Evolutionary conservation across 306 rosid genomes (phyloP).

Genomic region (Styphnolobium japonicum): DNA sequence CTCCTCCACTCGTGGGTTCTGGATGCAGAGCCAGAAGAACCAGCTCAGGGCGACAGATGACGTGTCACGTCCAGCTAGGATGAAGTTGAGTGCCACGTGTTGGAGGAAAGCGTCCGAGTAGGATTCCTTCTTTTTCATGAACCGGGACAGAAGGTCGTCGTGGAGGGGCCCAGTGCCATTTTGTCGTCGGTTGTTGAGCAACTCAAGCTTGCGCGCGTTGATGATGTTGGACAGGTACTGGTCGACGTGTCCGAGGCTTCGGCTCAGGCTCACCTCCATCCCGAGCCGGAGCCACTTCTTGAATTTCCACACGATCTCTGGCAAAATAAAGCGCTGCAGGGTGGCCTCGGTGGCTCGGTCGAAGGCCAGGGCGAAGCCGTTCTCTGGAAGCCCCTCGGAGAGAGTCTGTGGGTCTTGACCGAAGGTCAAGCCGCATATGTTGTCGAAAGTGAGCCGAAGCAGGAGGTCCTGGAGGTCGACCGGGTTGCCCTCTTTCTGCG

Average conservation of each 20-base stretch:
- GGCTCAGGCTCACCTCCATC: constrained; percentile 57
- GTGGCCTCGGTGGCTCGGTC: constrained; percentile 52
- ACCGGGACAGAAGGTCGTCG: constrained; percentile 75
- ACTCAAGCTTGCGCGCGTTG: constrained; percentile 58
- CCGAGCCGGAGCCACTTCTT: constrained; percentile 46
- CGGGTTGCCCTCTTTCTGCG: constrained; percentile 33
- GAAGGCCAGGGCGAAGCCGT: constrained; percentile 35
- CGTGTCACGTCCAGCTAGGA: constrained; percentile 94
- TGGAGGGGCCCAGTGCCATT: constrained; percentile 32
- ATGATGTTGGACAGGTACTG: constrained; percentile 56
- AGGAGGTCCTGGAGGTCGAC: constrained; percentile 84
- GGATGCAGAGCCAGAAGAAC: constrained; percentile 76
- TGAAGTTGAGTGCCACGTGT: constrained; percentile 85
- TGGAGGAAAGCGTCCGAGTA: constrained; percentile 72
- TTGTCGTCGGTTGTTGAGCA: constrained; percentile 19
- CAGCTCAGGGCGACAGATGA: constrained; percentile 84
- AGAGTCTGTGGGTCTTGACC: constrained; percentile 79
- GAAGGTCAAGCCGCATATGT: constrained; percentile 87
- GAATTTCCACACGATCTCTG: constrained; percentile 36
- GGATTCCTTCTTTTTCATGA: constrained; percentile 77
- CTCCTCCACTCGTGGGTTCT: constrained; percentile 63
- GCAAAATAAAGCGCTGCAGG: constrained; percentile 38
- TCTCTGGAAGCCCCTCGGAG: constrained; percentile 37
- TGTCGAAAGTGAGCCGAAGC: constrained; percentile 87
- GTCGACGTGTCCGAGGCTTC: constrained; percentile 50